Percentiles rank a stretch among this genome's conserved stretches.
Evolutionary conservation across 202 grass and related monocot species (phyloP).

Genomic region (Eragrostis tef): DNA sequence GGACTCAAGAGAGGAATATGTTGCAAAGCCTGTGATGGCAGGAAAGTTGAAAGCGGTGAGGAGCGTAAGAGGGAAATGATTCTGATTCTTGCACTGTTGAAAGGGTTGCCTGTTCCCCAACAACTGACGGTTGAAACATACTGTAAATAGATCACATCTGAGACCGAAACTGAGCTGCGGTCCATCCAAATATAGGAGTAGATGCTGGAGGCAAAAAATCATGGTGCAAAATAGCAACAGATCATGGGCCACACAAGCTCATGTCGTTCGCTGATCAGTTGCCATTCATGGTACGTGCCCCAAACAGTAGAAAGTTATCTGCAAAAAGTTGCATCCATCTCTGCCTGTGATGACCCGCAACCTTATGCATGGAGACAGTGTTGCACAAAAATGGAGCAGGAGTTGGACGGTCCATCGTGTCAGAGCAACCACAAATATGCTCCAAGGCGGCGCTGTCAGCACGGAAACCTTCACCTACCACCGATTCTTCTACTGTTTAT

Average conservation of each 20-base stretch:
- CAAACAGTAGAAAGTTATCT: conserved; percentile 37
- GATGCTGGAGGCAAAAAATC: not conserved
- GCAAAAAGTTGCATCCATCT: conserved; percentile 23
- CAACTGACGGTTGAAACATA: conserved; percentile 29
- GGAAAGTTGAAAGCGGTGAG: not conserved
- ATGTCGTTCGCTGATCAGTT: conserved; percentile 27
- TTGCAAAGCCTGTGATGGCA: not conserved
- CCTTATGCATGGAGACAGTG: conserved; percentile 33
- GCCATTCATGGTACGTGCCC: conserved; percentile 9
- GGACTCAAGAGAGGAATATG: not conserved
- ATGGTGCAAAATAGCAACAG: not conserved
- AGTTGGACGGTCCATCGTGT: conserved; percentile 26
- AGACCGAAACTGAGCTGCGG: conserved; percentile 13
- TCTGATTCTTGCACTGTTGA: conserved; percentile 13
- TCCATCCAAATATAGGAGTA: not conserved
- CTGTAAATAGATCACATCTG: conserved; percentile 5
- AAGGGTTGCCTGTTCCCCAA: conserved; percentile 26
- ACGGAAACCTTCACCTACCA: conserved; percentile 6
- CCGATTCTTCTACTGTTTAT: not conserved
- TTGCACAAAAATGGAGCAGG: conserved; percentile 34
- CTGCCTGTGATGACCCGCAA: conserved; percentile 24
- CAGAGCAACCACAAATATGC: conserved; percentile 13
- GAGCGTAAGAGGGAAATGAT: not conserved
- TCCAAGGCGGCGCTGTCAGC: not conserved
- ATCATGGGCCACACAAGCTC: not conserved